Evolutionary conservation across 495 filamentous ascomycete species (phyloP).

Genomic region (Aspergillus steynii): DNA sequence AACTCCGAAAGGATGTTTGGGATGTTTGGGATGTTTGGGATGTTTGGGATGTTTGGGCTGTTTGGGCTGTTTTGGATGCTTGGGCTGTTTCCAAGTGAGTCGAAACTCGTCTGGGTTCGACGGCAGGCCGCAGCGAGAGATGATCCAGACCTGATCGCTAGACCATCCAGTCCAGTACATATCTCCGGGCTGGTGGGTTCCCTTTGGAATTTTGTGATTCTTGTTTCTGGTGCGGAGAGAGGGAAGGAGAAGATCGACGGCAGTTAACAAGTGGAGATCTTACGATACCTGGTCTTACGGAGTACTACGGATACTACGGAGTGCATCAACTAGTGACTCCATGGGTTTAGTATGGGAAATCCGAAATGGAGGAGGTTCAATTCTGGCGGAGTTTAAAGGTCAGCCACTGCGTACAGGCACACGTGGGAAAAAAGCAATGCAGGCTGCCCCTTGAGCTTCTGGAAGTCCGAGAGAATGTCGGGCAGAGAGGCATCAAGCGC

Average conservation of each 20-base stretch:
- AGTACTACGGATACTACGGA: background rate
- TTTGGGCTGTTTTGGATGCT: no score
- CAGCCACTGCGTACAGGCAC: background rate
- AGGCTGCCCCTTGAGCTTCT: background rate
- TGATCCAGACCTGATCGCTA: no score
- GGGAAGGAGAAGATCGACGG: conserved; percentile 16
- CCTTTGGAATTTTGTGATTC: no score
- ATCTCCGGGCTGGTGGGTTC: no score
- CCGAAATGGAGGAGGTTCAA: no score
- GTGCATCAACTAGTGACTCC: background rate
- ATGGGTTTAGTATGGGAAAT: no score
- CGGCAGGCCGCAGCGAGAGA: no score
- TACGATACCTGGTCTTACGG: conserved; percentile 10
- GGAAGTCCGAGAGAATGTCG: background rate
- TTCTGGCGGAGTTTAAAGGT: background rate
- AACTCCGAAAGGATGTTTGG: background rate
- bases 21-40: no score
- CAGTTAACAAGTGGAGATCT: conserved; percentile 15
- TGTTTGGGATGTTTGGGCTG: no score
- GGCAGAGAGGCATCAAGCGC: no score
- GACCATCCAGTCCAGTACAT: background rate
- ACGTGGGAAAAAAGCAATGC: background rate
- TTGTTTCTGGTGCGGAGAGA: conserved; percentile 10
- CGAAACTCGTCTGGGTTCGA: background rate
- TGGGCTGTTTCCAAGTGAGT: background rate